Conservation (phyloP, 768 basidiomycete genomes). For the Suillus americanus region DNA sequence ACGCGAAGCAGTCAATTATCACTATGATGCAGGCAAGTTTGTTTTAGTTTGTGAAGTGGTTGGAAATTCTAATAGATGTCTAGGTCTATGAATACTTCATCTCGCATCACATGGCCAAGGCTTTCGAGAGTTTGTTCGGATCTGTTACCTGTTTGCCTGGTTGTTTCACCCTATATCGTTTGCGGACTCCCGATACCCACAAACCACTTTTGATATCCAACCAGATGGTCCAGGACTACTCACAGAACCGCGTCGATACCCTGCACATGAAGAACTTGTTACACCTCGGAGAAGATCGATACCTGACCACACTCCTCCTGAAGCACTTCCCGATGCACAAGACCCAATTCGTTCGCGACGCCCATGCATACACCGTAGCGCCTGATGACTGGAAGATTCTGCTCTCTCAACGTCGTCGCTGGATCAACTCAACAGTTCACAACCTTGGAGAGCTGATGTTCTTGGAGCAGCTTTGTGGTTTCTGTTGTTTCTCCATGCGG, state of each 20-base stretch:
- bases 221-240: slow-evolving; percentile 87
- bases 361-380: slow-evolving; percentile 91
- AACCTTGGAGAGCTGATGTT: slow-evolving; percentile 93
- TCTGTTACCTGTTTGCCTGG: slow-evolving; percentile 98
- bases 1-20: slow-evolving; percentile 91
- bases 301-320: slow-evolving; percentile 90
- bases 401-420: slow-evolving; percentile 94
- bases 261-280: slow-evolving; percentile 98
- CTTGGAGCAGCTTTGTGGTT: slow-evolving; percentile 88
- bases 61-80: background rate
- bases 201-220: slow-evolving; percentile 94
- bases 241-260: slow-evolving; percentile 95
- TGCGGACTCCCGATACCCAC: slow-evolving; percentile 92
- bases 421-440: slow-evolving; percentile 99
- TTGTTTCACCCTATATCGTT: slow-evolving; percentile 97
- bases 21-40: slow-evolving; percentile 90
- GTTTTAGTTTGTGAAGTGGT: background rate
- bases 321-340: slow-evolving; percentile 95
- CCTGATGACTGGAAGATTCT: slow-evolving; percentile 95
- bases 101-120: slow-evolving; percentile 98
- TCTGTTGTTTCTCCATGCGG: slow-evolving; percentile 99
- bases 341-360: slow-evolving; percentile 94
- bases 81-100: slow-evolving; percentile 99
- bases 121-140: slow-evolving; percentile 95
- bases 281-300: slow-evolving; percentile 98